phyloP scores from a whole-genome alignment of 768 basidiomycete genomes.

The Lactifluus hygrophoroides region DNA sequence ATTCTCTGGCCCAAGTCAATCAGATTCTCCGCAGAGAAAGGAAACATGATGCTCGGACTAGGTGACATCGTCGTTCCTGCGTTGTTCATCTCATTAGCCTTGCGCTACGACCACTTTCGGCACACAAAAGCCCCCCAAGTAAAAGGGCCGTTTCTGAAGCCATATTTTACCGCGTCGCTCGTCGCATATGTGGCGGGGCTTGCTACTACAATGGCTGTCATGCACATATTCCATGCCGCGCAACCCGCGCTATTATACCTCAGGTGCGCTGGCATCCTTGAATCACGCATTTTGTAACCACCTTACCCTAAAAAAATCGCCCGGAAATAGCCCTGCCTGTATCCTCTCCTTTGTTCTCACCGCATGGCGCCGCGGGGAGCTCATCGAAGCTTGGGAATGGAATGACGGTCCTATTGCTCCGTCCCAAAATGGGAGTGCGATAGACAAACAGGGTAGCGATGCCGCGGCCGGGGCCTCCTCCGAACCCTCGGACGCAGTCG shows the following conservation, averaged over 20 bases:
- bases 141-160: slow-evolving; percentile 47
- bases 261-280: slow-evolving; percentile 40
- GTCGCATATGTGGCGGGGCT: slow-evolving; percentile 69
- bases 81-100: slow-evolving; percentile 70
- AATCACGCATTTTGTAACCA: neutral
- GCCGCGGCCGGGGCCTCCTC: slow-evolving; percentile 5
- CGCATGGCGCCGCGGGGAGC: slow-evolving; percentile 56
- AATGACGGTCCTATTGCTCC: slow-evolving; percentile 38
- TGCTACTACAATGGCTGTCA: slow-evolving; percentile 67
- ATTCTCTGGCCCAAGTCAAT: slow-evolving; percentile 76
- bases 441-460: slow-evolving; percentile 5
- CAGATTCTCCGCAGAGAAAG: slow-evolving; percentile 38
- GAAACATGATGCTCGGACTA: slow-evolving; percentile 85
- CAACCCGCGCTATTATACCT: slow-evolving; percentile 94
- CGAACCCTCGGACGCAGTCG: slow-evolving; percentile 8
- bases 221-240: slow-evolving; percentile 68
- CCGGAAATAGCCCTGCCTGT: slow-evolving; percentile 56
- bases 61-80: slow-evolving; percentile 74
- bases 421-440: slow-evolving; percentile 20
- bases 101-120: slow-evolving; percentile 72
- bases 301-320: neutral
- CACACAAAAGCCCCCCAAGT: slow-evolving; percentile 22
- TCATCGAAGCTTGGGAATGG: slow-evolving; percentile 66
- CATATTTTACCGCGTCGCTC: slow-evolving; percentile 68
- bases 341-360: slow-evolving; percentile 59